Conservation (phyloP, 306 rosid species). For the Trichosanthes cucumerina region DNA sequence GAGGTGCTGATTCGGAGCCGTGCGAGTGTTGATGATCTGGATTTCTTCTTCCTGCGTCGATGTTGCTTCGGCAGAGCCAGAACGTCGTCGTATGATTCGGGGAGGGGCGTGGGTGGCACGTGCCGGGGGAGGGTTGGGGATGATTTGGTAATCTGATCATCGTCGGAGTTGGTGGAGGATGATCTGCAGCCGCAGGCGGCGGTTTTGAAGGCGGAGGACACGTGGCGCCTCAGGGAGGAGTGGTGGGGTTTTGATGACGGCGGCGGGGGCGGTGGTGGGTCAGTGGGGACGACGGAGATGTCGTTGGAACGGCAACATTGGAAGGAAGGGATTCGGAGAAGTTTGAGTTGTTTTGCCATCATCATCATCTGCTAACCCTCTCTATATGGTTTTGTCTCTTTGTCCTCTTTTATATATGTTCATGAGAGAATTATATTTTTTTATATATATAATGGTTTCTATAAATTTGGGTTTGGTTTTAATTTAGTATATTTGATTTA, state of each 20-base stretch:
- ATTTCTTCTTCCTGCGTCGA: conserved; percentile 21
- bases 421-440: too few species aligned
- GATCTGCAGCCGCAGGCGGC: conserved; percentile 24
- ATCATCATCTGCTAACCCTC: background rate
- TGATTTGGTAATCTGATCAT: conserved; percentile 6
- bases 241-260: conserved; percentile 13
- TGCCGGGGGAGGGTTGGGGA: conserved; percentile 21
- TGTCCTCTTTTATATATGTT: background rate
- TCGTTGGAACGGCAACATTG: conserved; percentile 44
- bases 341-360: conserved; percentile 41
- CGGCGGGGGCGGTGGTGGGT: background rate
- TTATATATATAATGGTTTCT: too few species aligned
- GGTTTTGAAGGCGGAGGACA: conserved; percentile 27
- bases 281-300: conserved; percentile 10
- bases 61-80: conserved; percentile 18
- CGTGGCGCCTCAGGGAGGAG: conserved; percentile 34
- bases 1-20: conserved; percentile 44
- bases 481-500: too few species aligned
- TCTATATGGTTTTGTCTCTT: background rate
- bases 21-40: background rate
- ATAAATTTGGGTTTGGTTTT: too few species aligned
- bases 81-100: conserved; percentile 13
- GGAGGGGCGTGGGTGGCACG: conserved; percentile 33
- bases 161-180: conserved; percentile 33
- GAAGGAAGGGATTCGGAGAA: conserved; percentile 37